These are phyloP conservation scores for Arthrobotrys sinensis DNA, from an alignment of 2,329 filamentous ascomycete species.

Conservation along the genomic window DNA sequence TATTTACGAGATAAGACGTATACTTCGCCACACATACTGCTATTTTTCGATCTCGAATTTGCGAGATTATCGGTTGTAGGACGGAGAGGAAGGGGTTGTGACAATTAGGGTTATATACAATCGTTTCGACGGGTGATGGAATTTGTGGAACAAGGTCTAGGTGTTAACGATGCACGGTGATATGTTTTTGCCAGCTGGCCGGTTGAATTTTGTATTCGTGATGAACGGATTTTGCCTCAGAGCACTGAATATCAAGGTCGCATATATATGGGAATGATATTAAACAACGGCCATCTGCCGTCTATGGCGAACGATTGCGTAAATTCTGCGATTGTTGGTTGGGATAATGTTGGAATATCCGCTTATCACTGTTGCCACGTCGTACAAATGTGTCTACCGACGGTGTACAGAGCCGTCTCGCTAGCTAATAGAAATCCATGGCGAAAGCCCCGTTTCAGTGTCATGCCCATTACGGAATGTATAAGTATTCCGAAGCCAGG, in stretches of 20 bases:
- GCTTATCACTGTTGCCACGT: neutral
- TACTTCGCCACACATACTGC: too few relatives aligned
- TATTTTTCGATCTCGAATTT: too few relatives aligned
- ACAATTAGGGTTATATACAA: neutral
- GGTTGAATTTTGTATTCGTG: neutral
- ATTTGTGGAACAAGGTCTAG: neutral
- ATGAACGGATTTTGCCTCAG: neutral
- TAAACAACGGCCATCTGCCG: neutral
- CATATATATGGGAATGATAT: too few relatives aligned
- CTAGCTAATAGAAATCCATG: neutral
- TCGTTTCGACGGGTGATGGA: conserved; percentile 4
- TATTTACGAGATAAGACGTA: too few relatives aligned
- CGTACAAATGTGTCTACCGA: conserved; percentile 3
- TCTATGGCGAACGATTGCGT: conserved; percentile 2
- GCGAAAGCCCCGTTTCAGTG: neutral
- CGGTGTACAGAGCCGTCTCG: conserved; percentile 3
- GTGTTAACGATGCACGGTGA: neutral
- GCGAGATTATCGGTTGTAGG: neutral
- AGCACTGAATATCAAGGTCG: too few relatives aligned
- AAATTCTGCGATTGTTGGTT: neutral
- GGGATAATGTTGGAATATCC: neutral
- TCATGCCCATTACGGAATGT: neutral
- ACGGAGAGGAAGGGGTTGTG: neutral
- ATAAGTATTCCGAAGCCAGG: neutral
- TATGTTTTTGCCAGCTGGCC: too few relatives aligned